Base-by-base conservation (phyloP, 2,329 filamentous ascomycete genomes). In the Pseudonectria foliicola region DNA sequence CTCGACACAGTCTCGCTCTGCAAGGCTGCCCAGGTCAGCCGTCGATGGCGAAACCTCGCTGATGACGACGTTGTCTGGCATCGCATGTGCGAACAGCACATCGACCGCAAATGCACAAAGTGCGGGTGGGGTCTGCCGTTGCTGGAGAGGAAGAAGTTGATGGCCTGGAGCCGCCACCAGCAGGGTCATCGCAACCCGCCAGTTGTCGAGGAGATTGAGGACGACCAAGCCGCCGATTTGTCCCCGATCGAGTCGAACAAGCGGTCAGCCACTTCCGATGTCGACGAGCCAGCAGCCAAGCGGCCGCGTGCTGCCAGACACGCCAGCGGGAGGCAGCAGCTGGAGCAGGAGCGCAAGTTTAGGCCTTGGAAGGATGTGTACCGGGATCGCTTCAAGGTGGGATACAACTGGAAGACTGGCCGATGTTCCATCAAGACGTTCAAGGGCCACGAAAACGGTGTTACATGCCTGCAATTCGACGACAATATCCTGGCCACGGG, bases 1-100 rank as follows among this genome's bases (percentile, higher is more conserved):
- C 80, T 98, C 39, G 92, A 98, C 59, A 95, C 90, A 1, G 83
- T 85, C 3, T 95, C 90, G 1, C 73, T 98, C 0, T 96, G 92
- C 68, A 95, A 95, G 59, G 90, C 92, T 2, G 87, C 92, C 0
- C 89, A 95, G 60, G 92, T 98, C 36, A 95, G 87, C 57, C 77
- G 80, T 39, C 75, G 82, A 49, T 98, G 92, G 92, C 76, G 86
- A 43, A 77, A 77, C 38, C 67, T 98, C 27, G 90, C 92, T n/a
- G 92, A 96, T 52, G 90, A 95, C 55, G 90, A 98, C 59, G 84
- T 94, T 7, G 90, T 98, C 4, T 98, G 92, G 92, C 63, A 95
- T 56, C 84, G 82, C 45, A 95, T 96, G 89, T 98, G 92, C 57
- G 88, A 95, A 60, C 90, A 96, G 56, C 89, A 95, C 59, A 93